These are phyloP conservation scores for Phlyctochytrium planicorne DNA, from an alignment of 192 early-diverging fungal species.

Conservation along the genomic window DNA sequence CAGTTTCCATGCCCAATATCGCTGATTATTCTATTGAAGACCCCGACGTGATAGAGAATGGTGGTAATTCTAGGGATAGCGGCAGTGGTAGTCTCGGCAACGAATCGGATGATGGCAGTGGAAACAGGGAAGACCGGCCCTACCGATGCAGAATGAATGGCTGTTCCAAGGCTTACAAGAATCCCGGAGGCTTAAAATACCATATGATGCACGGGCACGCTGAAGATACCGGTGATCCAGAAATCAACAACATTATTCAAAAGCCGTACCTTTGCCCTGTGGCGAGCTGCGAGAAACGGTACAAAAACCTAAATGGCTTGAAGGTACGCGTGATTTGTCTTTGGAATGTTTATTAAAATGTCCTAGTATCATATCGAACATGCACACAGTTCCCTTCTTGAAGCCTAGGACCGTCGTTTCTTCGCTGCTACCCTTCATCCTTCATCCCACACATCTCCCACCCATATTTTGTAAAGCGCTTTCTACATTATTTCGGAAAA, in stretches of 20 bases:
- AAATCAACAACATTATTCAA: conserved; percentile 60
- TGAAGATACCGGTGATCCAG: conserved; percentile 62
- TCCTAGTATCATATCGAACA: conserved; percentile 58
- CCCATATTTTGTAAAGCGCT: no score
- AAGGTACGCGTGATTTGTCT: conserved; percentile 48
- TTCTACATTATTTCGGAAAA: no score
- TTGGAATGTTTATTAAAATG: not conserved
- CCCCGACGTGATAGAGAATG: no score
- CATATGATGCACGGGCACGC: conserved; percentile 96
- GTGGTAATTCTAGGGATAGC: no score
- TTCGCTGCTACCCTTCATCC: no score
- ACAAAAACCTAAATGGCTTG: conserved; percentile 98
- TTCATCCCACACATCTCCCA: no score
- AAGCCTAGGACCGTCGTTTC: no score
- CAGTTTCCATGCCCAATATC: no score
- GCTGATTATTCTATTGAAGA: no score
- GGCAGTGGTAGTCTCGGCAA: not conserved
- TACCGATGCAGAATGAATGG: conserved; percentile 85
- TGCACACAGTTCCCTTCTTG: conserved; percentile 31
- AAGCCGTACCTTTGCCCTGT: conserved; percentile 72
- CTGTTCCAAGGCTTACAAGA: conserved; percentile 97
- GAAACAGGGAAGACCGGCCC: conserved; percentile 73
- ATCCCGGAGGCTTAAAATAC: conserved; percentile 98
- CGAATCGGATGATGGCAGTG: conserved; percentile 16
- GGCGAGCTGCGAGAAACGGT: conserved; percentile 92